These are phyloP conservation scores for Chalaropsis thielavioides DNA, from an alignment of 2,329 filamentous ascomycete genomes.

Conservation along the genomic window DNA sequence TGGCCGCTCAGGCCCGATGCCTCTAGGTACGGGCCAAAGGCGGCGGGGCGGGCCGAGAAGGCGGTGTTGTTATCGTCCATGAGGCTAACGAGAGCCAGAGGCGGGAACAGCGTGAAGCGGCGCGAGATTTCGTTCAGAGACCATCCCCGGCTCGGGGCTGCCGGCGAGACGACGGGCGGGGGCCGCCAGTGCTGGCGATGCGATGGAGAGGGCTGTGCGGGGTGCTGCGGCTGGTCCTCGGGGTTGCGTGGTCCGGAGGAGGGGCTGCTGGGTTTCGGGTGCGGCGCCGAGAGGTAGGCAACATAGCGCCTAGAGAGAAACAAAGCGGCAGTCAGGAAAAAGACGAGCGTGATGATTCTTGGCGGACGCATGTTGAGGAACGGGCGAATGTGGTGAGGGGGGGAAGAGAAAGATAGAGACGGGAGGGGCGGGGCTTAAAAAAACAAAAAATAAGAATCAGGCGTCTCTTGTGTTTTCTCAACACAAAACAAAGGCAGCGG, in stretches of 20 bases:
- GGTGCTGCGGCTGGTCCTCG: conserved; percentile 3
- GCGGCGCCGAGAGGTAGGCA: conserved; percentile 20
- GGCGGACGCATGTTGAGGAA: conserved; percentile 34
- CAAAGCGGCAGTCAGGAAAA: conserved; percentile 39
- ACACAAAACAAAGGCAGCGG: not conserved
- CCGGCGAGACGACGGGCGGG: conserved; percentile 15
- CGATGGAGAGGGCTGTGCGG: conserved; percentile 20
- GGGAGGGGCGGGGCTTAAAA: not conserved
- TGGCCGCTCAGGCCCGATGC: conserved; percentile 68
- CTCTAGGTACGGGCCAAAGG: conserved; percentile 73
- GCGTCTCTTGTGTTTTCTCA: not conserved
- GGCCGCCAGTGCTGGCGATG: not conserved
- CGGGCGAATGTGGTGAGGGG: not conserved
- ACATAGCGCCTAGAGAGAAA: conserved; percentile 25
- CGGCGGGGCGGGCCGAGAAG: conserved; percentile 82
- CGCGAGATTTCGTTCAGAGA: conserved; percentile 54
- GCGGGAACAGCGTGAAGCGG: conserved; percentile 80
- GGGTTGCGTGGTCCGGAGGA: conserved; percentile 19
- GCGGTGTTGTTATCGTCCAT: conserved; percentile 98
- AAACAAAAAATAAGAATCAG: not conserved
- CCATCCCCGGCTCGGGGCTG: conserved; percentile 18
- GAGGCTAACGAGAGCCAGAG: conserved; percentile 87
- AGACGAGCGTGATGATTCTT: conserved; percentile 38
- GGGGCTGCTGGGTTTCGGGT: conserved; percentile 19
- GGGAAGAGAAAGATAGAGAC: not conserved